Evolutionary conservation across 1,139 yeast genomes (phyloP), one percentile per base, ranked within the genome.

Genomic region (Geotrichum citri-aurantii): DNA sequence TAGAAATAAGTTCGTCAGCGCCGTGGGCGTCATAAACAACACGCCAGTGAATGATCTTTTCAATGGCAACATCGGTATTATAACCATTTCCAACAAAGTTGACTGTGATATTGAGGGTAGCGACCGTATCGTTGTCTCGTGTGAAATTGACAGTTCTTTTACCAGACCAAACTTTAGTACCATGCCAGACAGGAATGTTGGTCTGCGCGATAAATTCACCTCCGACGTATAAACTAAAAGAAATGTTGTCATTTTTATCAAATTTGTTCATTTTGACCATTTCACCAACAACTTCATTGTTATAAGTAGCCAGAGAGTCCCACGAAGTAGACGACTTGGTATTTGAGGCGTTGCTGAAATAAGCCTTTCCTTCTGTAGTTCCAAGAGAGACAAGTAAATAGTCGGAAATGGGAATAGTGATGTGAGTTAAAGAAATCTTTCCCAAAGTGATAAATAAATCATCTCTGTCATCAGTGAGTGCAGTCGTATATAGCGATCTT

Each of bases 211-310:
- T 75, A 57, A 79, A 75, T 26, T 76, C 77, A 23, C 90, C 91
- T 66, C 88, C 86, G 48, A 82, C 77, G 65, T 78, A 88, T 44
- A 87, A 77, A 17, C 81, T 77, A 58, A 89, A 76, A 37, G 77
- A 71, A 58, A 89, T 73, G 56, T 75, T 76, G 66, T 87, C 95
- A 59, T 81, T 82, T 40, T 69, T 66, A 68, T 81, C 78, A 31
- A 85, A 74, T 52, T 87, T 85, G 60, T 80, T 79, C 21, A 86
- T 76, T 66, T 83, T 80, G 54, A 86, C 77, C 57, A 81, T 78
- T 69, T 86, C 92, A 47, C 95, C 95, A 63, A 87, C 76, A 11
- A 81, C 77, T 70, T 89, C 96, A 54, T 82, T 86, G 1, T 91
- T 84, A 66, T 79, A 79, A 12, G 87, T 89, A 1, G 93, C 85